Evolutionary conservation across 371 early-diverging fungal genomes (phyloP).

Genomic region (Mucor circinelloides): DNA sequence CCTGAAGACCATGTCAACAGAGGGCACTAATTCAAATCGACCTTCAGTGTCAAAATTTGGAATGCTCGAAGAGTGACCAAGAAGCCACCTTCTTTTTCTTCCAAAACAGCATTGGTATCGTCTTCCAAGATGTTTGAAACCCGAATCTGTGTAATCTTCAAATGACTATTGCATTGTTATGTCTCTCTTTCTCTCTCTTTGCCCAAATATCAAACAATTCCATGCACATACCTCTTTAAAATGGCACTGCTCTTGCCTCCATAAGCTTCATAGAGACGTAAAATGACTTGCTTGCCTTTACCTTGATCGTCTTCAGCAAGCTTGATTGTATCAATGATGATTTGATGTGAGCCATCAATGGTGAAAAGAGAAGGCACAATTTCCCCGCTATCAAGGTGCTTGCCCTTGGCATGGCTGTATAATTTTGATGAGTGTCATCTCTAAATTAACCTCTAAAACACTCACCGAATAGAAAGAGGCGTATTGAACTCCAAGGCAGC

Average conservation of each 20-base stretch:
- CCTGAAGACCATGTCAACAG: no score
- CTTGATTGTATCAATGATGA: conserved; percentile 90
- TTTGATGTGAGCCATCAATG: conserved; percentile 46
- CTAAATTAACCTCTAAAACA: background rate
- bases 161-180: conserved; percentile 22
- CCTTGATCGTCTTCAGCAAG: conserved; percentile 75
- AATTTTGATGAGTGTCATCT: background rate
- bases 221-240: conserved; percentile 58
- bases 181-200: background rate
- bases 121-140: conserved; percentile 57
- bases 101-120: conserved; percentile 13
- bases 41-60: conserved; percentile 55
- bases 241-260: conserved; percentile 80
- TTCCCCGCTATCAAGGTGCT: conserved; percentile 7
- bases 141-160: conserved; percentile 36
- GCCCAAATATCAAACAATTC: background rate
- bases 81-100: conserved; percentile 16
- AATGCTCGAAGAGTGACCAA: conserved; percentile 43
- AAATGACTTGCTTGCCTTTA: conserved; percentile 53
- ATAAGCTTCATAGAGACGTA: conserved; percentile 90
- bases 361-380: conserved; percentile 32
- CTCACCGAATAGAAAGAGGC: conserved; percentile 69
- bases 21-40: conserved; percentile 12
- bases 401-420: conserved; percentile 18
- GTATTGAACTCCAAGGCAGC: conserved; percentile 89